Evolutionary conservation across 805 yeast genomes (phyloP).

Genomic region (Yarrowia sp.): DNA sequence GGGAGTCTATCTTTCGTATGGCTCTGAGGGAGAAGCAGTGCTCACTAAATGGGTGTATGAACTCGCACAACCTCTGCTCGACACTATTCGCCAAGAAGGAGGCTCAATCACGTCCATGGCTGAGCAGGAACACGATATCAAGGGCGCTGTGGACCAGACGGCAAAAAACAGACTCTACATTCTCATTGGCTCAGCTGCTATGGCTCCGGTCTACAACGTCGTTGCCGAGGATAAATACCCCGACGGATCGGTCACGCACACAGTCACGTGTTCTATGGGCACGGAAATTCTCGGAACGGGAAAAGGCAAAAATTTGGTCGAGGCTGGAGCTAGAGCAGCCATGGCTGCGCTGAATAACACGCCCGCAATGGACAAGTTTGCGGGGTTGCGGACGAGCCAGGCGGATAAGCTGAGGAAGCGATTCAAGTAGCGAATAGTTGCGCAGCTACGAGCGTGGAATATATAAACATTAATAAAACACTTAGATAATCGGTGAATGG

Average conservation of each 20-base stretch:
- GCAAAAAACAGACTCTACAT: conserved; percentile 75
- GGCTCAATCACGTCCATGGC: conserved; percentile 26
- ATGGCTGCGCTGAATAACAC: conserved; percentile 67
- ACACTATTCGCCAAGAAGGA: not conserved
- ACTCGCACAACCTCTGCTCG: conserved; percentile 37
- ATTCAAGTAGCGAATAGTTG: not conserved
- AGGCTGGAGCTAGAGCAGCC: conserved; percentile 85
- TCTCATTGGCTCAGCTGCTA: conserved; percentile 69
- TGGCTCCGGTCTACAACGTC: conserved; percentile 58
- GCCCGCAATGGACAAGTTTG: conserved; percentile 60
- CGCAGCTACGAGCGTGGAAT: too few relatives aligned
- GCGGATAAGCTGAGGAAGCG: conserved; percentile 16
- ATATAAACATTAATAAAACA: too few relatives aligned
- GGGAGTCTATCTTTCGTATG: conserved; percentile 64
- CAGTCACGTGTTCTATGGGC: conserved; percentile 65
- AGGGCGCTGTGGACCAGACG: conserved; percentile 47
- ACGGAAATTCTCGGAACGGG: conserved; percentile 71
- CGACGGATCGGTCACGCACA: conserved; percentile 43
- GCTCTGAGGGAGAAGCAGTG: conserved; percentile 37
- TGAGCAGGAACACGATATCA: conserved; percentile 32
- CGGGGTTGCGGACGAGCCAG: conserved; percentile 44
- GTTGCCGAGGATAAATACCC: conserved; percentile 36
- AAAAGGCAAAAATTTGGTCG: conserved; percentile 61
- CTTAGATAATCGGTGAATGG: too few relatives aligned
- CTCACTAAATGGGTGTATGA: conserved; percentile 37